A percentile compares a stretch with the other conserved stretches of the same genome.
Evolutionary conservation across 805 yeast species (phyloP).

Genomic region (Cyberlindnera galapagoensis): DNA sequence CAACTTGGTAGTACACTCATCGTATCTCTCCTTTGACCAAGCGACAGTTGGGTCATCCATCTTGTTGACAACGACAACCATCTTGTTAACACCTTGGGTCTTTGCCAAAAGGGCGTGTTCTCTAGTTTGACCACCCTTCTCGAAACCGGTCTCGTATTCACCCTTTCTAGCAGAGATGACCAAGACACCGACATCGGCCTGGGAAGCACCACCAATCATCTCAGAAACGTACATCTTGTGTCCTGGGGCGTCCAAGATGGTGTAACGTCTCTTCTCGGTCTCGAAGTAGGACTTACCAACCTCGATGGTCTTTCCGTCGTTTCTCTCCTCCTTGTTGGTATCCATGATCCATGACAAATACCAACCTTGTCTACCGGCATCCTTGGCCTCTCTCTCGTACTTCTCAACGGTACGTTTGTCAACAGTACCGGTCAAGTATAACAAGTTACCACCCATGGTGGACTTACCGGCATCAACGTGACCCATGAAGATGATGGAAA

Average conservation of each 20-base stretch:
- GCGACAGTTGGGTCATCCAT: slow-evolving; percentile 97
- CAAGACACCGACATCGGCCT: slow-evolving; percentile 96
- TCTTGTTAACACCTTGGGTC: slow-evolving; percentile 95
- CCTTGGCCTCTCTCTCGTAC: slow-evolving; percentile 97
- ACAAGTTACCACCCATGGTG: slow-evolving; percentile 97
- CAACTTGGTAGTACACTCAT: slow-evolving; percentile 87
- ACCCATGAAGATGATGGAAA: slow-evolving; percentile 97
- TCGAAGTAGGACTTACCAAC: slow-evolving; percentile 98
- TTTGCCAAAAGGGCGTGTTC: slow-evolving; percentile 97
- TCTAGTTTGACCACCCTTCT: slow-evolving; percentile 98
- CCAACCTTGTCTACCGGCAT: slow-evolving; percentile 99
- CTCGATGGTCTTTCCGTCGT: slow-evolving; percentile 98
- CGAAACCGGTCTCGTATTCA: slow-evolving; percentile 98
- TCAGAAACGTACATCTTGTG: slow-evolving; percentile 98
- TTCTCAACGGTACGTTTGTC: slow-evolving; percentile 98
- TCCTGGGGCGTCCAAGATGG: slow-evolving; percentile 98
- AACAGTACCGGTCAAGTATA: slow-evolving; percentile 91
- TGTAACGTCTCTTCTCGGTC: slow-evolving; percentile 96
- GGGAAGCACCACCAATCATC: slow-evolving; percentile 99
- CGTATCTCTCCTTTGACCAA: slow-evolving; percentile 95
- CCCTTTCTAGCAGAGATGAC: slow-evolving; percentile 99
- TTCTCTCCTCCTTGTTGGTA: slow-evolving; percentile 97
- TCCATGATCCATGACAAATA: slow-evolving; percentile 99
- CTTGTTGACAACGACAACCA: slow-evolving; percentile 92
- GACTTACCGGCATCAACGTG: slow-evolving; percentile 99